Base-by-base conservation (phyloP, 2,329 filamentous ascomycete species). In the Aspergillus sp. region DNA sequence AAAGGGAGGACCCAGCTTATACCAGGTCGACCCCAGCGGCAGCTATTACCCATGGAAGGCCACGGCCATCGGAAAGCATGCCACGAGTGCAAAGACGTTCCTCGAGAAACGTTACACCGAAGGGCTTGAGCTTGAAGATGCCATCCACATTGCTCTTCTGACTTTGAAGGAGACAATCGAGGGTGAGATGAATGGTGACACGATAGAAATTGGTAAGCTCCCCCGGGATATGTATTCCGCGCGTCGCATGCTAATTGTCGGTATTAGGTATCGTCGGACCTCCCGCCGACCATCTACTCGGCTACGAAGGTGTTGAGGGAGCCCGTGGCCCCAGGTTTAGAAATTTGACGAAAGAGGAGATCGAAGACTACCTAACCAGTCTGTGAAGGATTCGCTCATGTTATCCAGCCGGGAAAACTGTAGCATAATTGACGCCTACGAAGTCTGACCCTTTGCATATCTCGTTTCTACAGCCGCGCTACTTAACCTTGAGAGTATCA, bases 1-100 rank as follows among this genome's bases (percentile, higher is more conserved):
- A 68, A 98, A 97, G 81, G 93, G 95, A 51, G 93, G 95, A 5
- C 95, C 95, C 48, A 97, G 96, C 84, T 80, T 99, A 73, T 99
- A 99, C 80, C 93, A 99, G 80, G 95, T 99, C 66, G 95, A 99
- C 74, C 95, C 95, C n/a, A 96, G 91, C 64, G 95, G 95, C 66
- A 96, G 91, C 76, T 99, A 99, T 76, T 99, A 97, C 76, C 95
- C 95, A 4, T 99, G 95, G 95, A 99, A 99, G 83, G 95, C 95
- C 42, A 99, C 95, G 48, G 95, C 95, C 52, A 99, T 99, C 71
- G 95, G 95, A 71, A 99, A 99, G 86, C 96, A 93, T 73, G 95
- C 95, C 53, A 96, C 95, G 41, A 96, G 92, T 70, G 95, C 95
- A 55, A 99, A 99, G 86, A 99, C 95, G 0, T 99, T 99, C 81